phyloP scores from a whole-genome alignment of 371 early-diverging fungal genomes.

The Choanephora cucurbitarum region DNA sequence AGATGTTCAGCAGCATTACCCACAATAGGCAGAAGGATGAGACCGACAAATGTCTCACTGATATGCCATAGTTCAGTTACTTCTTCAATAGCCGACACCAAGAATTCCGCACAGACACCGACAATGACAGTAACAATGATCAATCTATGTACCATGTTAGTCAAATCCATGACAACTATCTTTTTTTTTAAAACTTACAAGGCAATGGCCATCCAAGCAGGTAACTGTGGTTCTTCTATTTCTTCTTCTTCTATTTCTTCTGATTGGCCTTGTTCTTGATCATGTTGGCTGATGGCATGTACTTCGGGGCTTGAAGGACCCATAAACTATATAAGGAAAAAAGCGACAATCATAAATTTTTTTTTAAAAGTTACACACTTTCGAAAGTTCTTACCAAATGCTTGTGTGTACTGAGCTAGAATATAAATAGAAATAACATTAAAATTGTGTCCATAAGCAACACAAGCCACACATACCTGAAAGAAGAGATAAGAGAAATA shows the following conservation, averaged over 20 bases:
- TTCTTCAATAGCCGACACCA: conserved; percentile 81
- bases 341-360: conserved; percentile 1
- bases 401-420: conserved; percentile 67
- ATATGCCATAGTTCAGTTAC: conserved; percentile 63
- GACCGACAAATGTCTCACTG: conserved; percentile 80
- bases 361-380: too few species aligned
- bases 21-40: conserved; percentile 86
- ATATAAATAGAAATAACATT: neutral
- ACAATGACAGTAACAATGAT: conserved; percentile 57
- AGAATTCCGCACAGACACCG: conserved; percentile 78
- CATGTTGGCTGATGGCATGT: neutral
- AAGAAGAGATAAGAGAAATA: conserved; percentile 77
- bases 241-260: conserved; percentile 49
- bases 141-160: conserved; percentile 13
- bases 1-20: conserved; percentile 86
- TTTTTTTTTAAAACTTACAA: conserved; percentile 31
- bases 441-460: neutral
- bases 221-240: conserved; percentile 55
- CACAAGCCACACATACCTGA: conserved; percentile 50
- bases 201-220: conserved; percentile 52
- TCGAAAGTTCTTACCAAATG: conserved; percentile 61
- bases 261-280: neutral
- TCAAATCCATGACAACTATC: neutral
- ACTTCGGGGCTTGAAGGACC: conserved; percentile 11
- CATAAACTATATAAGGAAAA: conserved; percentile 20